Conservation (phyloP, 345 rosid species). For the Alliaria petiolata region DNA sequence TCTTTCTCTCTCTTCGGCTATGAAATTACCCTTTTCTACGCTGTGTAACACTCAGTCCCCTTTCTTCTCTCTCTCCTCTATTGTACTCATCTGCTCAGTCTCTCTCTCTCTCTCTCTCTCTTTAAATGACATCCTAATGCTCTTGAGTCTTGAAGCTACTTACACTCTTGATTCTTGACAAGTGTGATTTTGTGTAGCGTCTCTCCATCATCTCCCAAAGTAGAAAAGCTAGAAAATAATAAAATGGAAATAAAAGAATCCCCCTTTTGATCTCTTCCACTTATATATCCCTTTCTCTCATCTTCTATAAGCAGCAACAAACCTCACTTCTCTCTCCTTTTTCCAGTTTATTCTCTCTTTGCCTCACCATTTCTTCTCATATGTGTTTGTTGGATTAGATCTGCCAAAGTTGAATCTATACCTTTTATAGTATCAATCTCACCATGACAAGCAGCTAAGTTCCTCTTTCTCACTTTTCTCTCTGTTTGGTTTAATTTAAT, state of each 20-base stretch:
- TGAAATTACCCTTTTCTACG: constrained; percentile 38
- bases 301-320: constrained; percentile 6
- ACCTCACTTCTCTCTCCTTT: constrained; percentile 21
- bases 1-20: constrained; percentile 19
- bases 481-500: constrained; percentile 2
- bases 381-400: constrained; percentile 13
- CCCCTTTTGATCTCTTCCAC: constrained; percentile 28
- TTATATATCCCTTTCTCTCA: constrained; percentile 7
- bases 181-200: constrained; percentile 14
- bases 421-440: constrained; percentile 19
- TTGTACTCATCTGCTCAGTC: constrained; percentile 34
- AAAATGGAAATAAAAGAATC: constrained; percentile 10
- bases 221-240: constrained; percentile 21
- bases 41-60: constrained; percentile 48
- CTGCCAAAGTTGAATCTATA: constrained; percentile 14
- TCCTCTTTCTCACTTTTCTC: neutral
- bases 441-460: constrained; percentile 18
- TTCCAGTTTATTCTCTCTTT: constrained; percentile 20
- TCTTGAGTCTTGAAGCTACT: constrained; percentile 18
- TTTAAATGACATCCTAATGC: constrained; percentile 12
- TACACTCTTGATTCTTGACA: constrained; percentile 17
- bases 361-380: constrained; percentile 34
- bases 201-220: constrained; percentile 25
- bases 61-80: constrained; percentile 30
- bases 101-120: constrained; percentile 35